Conservation (phyloP, 2,329 filamentous ascomycete species). For the Pseudogymnoascus sp. region DNA sequence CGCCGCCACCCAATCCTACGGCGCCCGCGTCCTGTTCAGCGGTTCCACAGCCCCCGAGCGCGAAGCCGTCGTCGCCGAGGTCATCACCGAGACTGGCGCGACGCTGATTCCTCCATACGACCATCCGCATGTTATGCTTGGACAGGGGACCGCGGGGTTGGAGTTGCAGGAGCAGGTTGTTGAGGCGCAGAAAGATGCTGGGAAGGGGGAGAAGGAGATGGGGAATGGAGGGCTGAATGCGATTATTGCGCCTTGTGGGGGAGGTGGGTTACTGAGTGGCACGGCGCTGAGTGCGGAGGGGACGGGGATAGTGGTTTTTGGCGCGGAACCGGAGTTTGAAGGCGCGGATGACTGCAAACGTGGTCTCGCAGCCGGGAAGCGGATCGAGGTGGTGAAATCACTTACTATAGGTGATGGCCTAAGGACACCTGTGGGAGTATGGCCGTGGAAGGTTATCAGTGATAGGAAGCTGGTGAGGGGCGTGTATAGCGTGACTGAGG, state of each 20-base stretch:
- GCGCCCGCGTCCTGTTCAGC: slow-evolving; percentile 69
- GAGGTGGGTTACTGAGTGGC: slow-evolving; percentile 80
- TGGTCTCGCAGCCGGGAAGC: slow-evolving; percentile 53
- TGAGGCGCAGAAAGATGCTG: slow-evolving; percentile 22
- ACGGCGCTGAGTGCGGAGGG: slow-evolving; percentile 67
- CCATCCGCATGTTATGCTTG: slow-evolving; percentile 82
- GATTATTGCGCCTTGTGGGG: slow-evolving; percentile 76
- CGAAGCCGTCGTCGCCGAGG: slow-evolving; percentile 62
- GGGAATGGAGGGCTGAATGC: slow-evolving; percentile 44
- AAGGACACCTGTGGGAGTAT: slow-evolving; percentile 67
- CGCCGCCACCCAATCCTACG: slow-evolving; percentile 69
- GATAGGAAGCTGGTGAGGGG: slow-evolving; percentile 59
- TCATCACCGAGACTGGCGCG: slow-evolving; percentile 64
- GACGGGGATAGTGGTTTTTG: slow-evolving; percentile 70
- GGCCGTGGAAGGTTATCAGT: slow-evolving; percentile 71
- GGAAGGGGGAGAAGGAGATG: slow-evolving; percentile 12
- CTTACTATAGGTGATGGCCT: slow-evolving; percentile 85
- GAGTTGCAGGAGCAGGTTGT: slow-evolving; percentile 71
- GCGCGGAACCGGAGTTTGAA: slow-evolving; percentile 73
- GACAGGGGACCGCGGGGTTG: slow-evolving; percentile 81
- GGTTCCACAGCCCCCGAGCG: slow-evolving; percentile 74
- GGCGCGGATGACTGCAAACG: slow-evolving; percentile 76
- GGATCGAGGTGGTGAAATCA: slow-evolving; percentile 61
- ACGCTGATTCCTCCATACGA: slow-evolving; percentile 84
- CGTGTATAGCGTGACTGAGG: slow-evolving; percentile 68